phyloP scores from a whole-genome alignment of 139 green algal genomes.

The Pseudopediastrum boryanum region DNA sequence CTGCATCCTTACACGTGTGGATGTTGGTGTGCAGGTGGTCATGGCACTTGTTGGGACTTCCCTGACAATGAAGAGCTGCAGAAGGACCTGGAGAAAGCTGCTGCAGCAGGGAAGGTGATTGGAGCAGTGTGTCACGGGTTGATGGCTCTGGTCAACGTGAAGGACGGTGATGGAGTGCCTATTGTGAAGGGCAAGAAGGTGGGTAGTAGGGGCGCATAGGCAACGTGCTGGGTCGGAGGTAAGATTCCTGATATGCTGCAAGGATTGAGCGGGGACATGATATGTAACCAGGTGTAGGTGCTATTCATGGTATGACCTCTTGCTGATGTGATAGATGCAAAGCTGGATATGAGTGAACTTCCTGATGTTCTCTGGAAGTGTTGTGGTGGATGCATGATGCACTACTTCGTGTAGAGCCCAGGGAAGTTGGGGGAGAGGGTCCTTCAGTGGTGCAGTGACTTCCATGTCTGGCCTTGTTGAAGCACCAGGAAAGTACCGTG shows the following conservation, averaged over 20 bases:
- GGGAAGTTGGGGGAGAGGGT: too few species aligned
- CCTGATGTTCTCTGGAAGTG: neutral
- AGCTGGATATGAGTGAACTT: neutral
- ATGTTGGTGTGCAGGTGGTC: too few species aligned
- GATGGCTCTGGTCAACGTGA: slow-evolving; percentile 12
- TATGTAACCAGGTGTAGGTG: too few species aligned
- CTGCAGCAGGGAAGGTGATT: slow-evolving; percentile 23
- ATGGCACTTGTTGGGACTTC: slow-evolving; percentile 30
- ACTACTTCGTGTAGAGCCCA: too few species aligned
- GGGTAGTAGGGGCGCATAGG: neutral
- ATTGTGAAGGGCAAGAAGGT: slow-evolving; percentile 34
- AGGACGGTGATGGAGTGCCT: slow-evolving; percentile 12
- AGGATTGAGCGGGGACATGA: neutral
- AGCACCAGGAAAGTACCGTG: too few species aligned
- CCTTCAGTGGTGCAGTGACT: too few species aligned
- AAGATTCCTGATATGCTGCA: neutral
- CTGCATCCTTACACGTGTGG: too few species aligned
- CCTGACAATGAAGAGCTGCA: slow-evolving; percentile 26
- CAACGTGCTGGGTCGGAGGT: neutral
- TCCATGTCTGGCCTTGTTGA: too few species aligned
- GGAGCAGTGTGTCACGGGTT: slow-evolving; percentile 37
- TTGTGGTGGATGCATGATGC: too few species aligned
- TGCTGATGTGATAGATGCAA: neutral
- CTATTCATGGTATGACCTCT: neutral
- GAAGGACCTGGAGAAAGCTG: slow-evolving; percentile 2